Percentiles rank a stretch among this genome's conserved stretches.
These are phyloP conservation scores for Leishmania major DNA, from an alignment of 208 protist genomes.

Conservation along the genomic window DNA sequence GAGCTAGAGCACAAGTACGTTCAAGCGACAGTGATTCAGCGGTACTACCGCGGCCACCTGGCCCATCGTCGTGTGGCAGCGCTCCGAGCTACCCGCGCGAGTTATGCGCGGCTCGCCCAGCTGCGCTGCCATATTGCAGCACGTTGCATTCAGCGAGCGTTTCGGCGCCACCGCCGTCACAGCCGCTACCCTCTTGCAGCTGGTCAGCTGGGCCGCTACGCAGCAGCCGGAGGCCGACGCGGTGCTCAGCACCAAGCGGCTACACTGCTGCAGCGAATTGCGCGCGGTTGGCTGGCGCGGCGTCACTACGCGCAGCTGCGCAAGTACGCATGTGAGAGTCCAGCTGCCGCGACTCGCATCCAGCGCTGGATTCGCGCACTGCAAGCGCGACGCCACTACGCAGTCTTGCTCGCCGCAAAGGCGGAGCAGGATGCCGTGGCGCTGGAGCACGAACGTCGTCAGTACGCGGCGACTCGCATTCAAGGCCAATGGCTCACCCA, in stretches of 20 bases:
- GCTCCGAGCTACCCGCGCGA: constrained; percentile 28
- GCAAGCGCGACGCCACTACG: constrained; percentile 33
- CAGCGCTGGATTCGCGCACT: constrained; percentile 63
- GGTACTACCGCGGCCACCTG: constrained; percentile 60
- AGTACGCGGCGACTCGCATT: constrained; percentile 33
- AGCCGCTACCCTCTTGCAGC: constrained; percentile 20
- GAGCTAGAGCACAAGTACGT: constrained; percentile 76
- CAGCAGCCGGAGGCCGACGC: constrained; percentile 12
- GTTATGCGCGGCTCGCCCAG: constrained; percentile 33
- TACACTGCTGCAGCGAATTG: constrained; percentile 63
- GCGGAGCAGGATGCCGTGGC: constrained; percentile 19
- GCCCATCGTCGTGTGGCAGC: constrained; percentile 34
- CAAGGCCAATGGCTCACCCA: constrained; percentile 30
- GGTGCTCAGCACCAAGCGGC: constrained; percentile 49
- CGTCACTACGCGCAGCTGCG: constrained; percentile 31
- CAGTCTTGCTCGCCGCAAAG: constrained; percentile 24
- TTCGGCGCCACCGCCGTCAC: constrained; percentile 38
- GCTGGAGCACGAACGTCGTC: constrained; percentile 19
- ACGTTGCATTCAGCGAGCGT: constrained; percentile 58
- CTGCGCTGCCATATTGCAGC: constrained; percentile 52
- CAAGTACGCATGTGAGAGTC: constrained; percentile 35
- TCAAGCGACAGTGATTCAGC: constrained; percentile 65
- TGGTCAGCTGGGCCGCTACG: constrained; percentile 6
- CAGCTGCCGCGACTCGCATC: constrained; percentile 35
- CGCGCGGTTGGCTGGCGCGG: constrained; percentile 68